phyloP scores from a whole-genome alignment of 768 basidiomycete species.

The Boletus tomentosulus region DNA sequence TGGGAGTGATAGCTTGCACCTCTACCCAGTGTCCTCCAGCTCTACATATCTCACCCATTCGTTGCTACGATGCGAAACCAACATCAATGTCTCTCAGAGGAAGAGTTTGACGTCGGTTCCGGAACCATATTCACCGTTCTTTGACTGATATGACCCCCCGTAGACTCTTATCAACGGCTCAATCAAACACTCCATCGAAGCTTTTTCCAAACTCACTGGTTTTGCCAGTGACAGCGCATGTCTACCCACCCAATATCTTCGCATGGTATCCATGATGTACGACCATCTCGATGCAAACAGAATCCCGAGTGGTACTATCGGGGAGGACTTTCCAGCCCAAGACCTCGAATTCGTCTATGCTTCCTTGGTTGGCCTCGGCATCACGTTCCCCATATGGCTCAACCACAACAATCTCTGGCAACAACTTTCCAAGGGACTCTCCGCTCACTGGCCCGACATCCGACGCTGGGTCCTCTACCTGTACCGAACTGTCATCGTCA shows the following conservation, averaged over 20 bases:
- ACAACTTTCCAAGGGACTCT: conserved; percentile 14
- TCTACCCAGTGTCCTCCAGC: too few species aligned
- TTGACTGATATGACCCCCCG: not conserved
- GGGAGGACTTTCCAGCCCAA: conserved; percentile 1
- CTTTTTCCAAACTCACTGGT: conserved; percentile 12
- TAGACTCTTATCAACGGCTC: conserved; percentile 16
- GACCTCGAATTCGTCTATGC: conserved; percentile 12
- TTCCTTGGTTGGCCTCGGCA: conserved; percentile 18
- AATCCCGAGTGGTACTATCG: conserved; percentile 14
- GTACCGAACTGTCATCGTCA: conserved; percentile 12
- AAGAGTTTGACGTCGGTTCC: conserved; percentile 21
- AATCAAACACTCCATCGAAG: conserved; percentile 8
- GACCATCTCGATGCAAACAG: conserved; percentile 16
- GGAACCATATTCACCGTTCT: not conserved
- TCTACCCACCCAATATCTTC: conserved; percentile 19
- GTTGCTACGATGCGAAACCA: not conserved
- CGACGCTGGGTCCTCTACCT: conserved; percentile 27
- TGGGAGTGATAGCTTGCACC: too few species aligned
- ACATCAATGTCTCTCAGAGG: not conserved
- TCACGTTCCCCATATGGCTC: conserved; percentile 24
- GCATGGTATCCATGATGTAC: conserved; percentile 20
- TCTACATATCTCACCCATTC: not conserved
- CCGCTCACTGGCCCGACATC: conserved; percentile 21
- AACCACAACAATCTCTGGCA: conserved; percentile 9
- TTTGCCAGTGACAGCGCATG: conserved; percentile 13